Evolutionary conservation across 78 protist species (phyloP), one percentile per base, ranked within the genome.

Genomic region (Emiliania huxleyi): DNA sequence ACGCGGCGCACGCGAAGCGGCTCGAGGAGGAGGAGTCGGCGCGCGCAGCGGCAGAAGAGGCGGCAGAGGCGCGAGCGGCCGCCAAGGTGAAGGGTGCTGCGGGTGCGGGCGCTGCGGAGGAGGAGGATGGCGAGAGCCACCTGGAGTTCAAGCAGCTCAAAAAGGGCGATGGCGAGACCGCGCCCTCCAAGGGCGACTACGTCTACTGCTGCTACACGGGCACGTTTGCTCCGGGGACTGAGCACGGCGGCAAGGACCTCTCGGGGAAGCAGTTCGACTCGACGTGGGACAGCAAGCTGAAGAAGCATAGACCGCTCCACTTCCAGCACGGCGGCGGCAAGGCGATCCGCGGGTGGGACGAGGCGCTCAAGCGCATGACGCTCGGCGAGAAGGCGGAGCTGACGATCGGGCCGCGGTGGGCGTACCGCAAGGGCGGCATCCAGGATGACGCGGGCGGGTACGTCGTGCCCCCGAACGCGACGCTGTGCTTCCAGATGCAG

Each of bases 371-470:
- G 85, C 1, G 3, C 3, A 77, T 77, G 85, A 3, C 85, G 19
- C 85, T 77, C 0, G 85, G 85, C 85, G 85, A 40, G 49, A 22
- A 22, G 33, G 23, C 40, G 18, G 85, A 77, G 48, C 46, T 40
- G 35, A 77, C 85, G 18, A 77, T 77, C n/a, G 48, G 85, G 85
- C 85, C 85, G n/a, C 37, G 40, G 29, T 77, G 85, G 85, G 85
- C 85, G 33, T 77, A 77, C 46, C 85, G 85, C 35, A 77, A 77
- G 12, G 75, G 75, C 33, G 75, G 81, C 42, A 4, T 71, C 42
- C 81, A 71, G 22, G 81, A 71, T 22, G 81, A 71, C 42, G 18
- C 15, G 42, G 81, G 81, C 15, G 42, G 1, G 44, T 71, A 35
- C 21, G n/a, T 71, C 21, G 42, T 71, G 19, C 81, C 81, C 2